Percentiles rank a stretch among this genome's conserved stretches.
Conservation (phyloP, 2,329 filamentous ascomycete species). For the Cordyceps farinosa region DNA sequence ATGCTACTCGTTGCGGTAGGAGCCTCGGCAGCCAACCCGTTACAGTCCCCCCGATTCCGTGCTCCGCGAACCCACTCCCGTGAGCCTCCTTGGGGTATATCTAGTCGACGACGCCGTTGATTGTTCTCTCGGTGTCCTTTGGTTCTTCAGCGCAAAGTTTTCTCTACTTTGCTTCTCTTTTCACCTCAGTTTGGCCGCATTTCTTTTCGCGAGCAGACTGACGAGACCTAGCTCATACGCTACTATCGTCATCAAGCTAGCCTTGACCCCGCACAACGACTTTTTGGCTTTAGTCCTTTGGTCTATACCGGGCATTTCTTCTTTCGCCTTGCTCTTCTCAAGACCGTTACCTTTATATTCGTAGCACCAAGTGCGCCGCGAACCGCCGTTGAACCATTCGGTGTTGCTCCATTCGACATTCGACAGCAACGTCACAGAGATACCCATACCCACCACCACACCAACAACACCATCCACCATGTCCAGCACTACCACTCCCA, state of each 20-base stretch:
- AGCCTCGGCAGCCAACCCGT: constrained; percentile 16
- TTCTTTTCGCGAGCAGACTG: background rate
- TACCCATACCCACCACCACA: background rate
- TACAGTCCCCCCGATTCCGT: constrained; percentile 18
- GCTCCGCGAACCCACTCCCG: background rate
- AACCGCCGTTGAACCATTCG: background rate
- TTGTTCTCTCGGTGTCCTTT: background rate
- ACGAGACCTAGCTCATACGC: background rate
- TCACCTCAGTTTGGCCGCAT: background rate
- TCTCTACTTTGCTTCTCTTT: constrained; percentile 6
- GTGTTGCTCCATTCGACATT: background rate
- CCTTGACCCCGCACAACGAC: constrained; percentile 1
- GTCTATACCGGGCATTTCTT: background rate
- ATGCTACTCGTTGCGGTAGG: constrained; percentile 14
- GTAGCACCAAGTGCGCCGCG: background rate
- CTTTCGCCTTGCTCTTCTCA: background rate
- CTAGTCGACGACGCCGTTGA: constrained; percentile 1
- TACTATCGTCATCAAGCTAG: background rate
- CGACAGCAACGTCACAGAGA: background rate
- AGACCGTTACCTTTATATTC: background rate
- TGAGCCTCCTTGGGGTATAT: constrained; percentile 13
- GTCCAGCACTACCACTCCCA: constrained; percentile 1
- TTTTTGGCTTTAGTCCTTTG: background rate
- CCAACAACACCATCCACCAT: background rate
- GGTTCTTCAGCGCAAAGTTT: background rate